Percentiles rank a stretch among this genome's conserved stretches.
Conservation (phyloP, 768 basidiomycete species). For the Lenzites betulinus region DNA sequence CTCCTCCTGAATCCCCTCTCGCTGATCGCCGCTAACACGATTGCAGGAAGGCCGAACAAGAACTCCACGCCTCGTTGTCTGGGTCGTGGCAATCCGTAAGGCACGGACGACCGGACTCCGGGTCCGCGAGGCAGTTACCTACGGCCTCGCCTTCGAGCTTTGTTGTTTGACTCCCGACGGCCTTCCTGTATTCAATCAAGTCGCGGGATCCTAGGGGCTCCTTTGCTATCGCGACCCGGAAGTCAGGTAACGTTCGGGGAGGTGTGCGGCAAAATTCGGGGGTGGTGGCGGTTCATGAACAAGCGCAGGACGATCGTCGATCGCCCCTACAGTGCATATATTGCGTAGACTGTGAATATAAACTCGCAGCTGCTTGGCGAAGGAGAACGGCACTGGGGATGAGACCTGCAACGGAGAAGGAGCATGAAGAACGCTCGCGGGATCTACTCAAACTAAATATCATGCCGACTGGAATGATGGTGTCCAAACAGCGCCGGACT, state of each 20-base stretch:
- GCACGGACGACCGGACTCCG: not conserved
- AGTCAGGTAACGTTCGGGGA: not conserved
- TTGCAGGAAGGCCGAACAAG: not conserved
- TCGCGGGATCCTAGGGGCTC: not conserved
- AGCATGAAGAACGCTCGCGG: no score
- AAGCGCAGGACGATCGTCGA: no score
- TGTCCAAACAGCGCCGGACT: no score
- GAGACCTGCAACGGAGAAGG: no score
- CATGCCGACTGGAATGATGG: no score
- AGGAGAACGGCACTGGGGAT: no score
- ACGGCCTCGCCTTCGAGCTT: not conserved
- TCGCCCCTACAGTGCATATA: no score
- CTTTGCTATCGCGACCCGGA: not conserved
- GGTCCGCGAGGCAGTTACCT: not conserved
- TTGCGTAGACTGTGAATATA: no score
- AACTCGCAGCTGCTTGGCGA: not conserved
- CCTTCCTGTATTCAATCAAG: not conserved
- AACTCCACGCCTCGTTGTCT: not conserved
- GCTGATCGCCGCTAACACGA: constrained; percentile 11
- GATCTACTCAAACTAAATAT: no score
- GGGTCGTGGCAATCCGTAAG: not conserved
- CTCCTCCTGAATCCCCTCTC: not conserved
- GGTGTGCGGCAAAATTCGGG: not conserved
- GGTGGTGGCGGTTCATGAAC: constrained; percentile 8
- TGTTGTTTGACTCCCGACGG: not conserved